Percentiles rank a stretch among this genome's conserved stretches.
These are phyloP conservation scores for Penicillium freii DNA, from an alignment of 2,329 filamentous ascomycete species.

Conservation along the genomic window DNA sequence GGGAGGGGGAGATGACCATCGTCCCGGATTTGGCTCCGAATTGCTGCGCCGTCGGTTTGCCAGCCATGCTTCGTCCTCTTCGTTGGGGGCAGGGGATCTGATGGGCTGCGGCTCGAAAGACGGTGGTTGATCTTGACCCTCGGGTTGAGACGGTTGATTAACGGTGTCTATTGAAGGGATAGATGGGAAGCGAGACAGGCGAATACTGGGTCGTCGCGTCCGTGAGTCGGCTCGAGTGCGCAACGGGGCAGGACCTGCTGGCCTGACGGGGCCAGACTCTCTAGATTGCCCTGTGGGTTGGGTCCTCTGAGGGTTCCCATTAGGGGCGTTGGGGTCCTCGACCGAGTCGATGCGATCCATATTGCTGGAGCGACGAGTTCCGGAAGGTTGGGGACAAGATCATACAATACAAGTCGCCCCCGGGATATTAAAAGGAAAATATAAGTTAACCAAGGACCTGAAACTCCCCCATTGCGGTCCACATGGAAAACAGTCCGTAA, in stretches of 20 bases:
- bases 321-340: slow-evolving; percentile 18
- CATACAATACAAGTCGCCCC: neutral
- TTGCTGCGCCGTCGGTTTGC: slow-evolving; percentile 40
- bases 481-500: neutral
- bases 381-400: neutral
- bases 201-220: slow-evolving; percentile 35
- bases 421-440: neutral
- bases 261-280: slow-evolving; percentile 10
- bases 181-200: slow-evolving; percentile 26
- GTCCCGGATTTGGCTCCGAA: slow-evolving; percentile 40
- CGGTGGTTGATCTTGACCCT: slow-evolving; percentile 13
- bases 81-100: slow-evolving; percentile 15
- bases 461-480: neutral
- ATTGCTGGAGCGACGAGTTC: slow-evolving; percentile 4
- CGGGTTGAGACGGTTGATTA: slow-evolving; percentile 10
- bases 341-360: slow-evolving; percentile 43
- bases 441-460: neutral
- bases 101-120: slow-evolving; percentile 17
- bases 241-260: slow-evolving; percentile 12
- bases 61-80: slow-evolving; percentile 30
- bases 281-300: slow-evolving; percentile 6
- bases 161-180: slow-evolving; percentile 18
- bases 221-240: slow-evolving; percentile 26
- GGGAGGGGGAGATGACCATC: slow-evolving; percentile 31
- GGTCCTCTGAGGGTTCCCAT: slow-evolving; percentile 10